Base-by-base conservation (phyloP, 352 stramenopile species). In the Pythium utonaiense region DNA sequence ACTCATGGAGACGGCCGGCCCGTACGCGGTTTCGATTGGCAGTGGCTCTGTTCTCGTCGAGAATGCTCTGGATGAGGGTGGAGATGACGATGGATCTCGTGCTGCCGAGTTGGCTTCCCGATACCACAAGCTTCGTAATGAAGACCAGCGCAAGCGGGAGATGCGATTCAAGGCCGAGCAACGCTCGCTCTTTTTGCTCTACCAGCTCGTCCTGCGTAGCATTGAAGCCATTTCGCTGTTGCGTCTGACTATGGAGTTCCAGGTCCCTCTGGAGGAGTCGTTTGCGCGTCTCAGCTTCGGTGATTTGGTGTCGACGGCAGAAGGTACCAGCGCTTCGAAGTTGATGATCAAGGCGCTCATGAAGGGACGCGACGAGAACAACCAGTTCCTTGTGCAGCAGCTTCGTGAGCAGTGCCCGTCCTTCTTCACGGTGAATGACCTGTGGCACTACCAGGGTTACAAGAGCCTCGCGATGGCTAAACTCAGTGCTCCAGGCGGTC, bases 391-490 rank as follows among this genome's bases (percentile, higher is more conserved):
- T 33, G 83, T 93, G 24, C 85, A 90, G 65, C 83, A 91, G 53
- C 74, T 95, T n/a, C 80, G 78, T 9, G 80, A 91, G 34, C 81
- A 95, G 69, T 93, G 86, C 33, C 86, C 86, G 17, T 87, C 81
- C 19, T 92, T 86, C 59, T 95, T 95, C 57, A 89, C 80, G 3
- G 82, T 93, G 24, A 75, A 77, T 21, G 86, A 95, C 30, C 52
- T 92, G 44, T 90, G 78, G 72, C 80, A 92, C 60, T 93, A 92
- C 63, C 86, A 95, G 49, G 86, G 86, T 9, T 93, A 92, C 70
- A 86, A 88, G 71, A 88, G 76, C 25, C 57, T 95, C n/a, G 86
- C 83, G 7, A 83, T 80, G 60, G 86, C 86, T 0, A 91, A 92
- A 56, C 64, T 95, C 17, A 88, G 82, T 41, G 80, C 82, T 0